phyloP scores from a whole-genome alignment of 345 rosid genomes.

The Dovyalis caffra region DNA sequence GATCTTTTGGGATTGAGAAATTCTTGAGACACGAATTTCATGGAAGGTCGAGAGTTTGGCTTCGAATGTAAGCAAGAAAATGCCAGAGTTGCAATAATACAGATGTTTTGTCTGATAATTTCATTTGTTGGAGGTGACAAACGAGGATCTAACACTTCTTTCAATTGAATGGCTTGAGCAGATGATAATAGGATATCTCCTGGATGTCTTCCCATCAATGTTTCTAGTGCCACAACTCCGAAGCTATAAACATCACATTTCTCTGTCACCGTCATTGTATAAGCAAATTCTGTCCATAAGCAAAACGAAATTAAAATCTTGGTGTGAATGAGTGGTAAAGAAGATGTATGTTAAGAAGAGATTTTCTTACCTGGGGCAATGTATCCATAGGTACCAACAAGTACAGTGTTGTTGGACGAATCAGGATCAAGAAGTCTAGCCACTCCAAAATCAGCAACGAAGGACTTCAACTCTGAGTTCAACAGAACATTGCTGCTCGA shows the following conservation, averaged over 20 bases:
- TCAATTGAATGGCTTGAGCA: conserved; percentile 1
- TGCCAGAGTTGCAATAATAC: neutral
- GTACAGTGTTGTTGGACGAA: neutral
- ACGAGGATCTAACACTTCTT: conserved; percentile 17
- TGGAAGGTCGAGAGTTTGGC: conserved; percentile 8
- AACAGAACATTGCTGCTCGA: neutral
- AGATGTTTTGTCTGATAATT: neutral
- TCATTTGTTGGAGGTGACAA: neutral
- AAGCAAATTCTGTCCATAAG: neutral
- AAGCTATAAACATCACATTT: conserved; percentile 6
- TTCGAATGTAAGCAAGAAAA: neutral
- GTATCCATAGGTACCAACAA: conserved; percentile 7
- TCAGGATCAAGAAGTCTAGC: neutral
- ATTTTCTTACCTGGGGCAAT: neutral
- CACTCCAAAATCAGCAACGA: neutral
- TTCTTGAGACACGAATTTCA: conserved; percentile 9
- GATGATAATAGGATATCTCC: conserved; percentile 14
- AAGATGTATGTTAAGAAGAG: neutral
- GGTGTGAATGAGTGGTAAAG: too few relatives aligned
- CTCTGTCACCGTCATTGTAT: neutral
- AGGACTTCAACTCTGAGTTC: neutral
- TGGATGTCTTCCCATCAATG: conserved; percentile 17
- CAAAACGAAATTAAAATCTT: neutral
- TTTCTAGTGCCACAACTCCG: too few relatives aligned
- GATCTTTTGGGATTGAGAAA: neutral